Evolutionary conservation across 2,329 filamentous ascomycete species (phyloP).

Genomic region (Emericellopsis atlantica): DNA sequence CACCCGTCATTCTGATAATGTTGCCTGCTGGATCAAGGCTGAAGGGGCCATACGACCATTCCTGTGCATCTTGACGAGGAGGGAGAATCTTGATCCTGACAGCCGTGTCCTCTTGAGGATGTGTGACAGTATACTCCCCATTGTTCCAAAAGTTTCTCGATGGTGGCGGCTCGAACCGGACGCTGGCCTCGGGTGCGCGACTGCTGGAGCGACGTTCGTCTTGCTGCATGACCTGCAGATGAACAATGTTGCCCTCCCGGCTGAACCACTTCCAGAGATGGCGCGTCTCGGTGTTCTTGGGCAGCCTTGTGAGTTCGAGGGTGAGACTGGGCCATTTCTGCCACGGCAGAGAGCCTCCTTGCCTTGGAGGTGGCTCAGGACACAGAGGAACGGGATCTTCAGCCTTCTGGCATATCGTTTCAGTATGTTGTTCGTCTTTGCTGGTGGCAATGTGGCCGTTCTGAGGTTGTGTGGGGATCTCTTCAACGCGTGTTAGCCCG

Average conservation of each 20-base stretch:
- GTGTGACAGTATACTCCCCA: conserved; percentile 12
- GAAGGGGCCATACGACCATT: no score
- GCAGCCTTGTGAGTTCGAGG: conserved; percentile 1
- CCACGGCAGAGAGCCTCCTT: not conserved
- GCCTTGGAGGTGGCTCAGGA: no score
- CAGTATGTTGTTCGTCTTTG: no score
- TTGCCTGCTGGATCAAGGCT: no score
- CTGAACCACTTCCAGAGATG: conserved; percentile 40
- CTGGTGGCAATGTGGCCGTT: no score
- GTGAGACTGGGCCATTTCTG: not conserved
- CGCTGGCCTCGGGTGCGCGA: conserved; percentile 18
- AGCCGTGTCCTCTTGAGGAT: conserved; percentile 3
- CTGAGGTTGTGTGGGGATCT: no score
- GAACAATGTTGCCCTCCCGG: conserved; percentile 36
- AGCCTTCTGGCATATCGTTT: no score
- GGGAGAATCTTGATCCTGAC: no score
- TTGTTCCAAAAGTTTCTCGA: conserved; percentile 35
- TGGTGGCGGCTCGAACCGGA: conserved; percentile 49
- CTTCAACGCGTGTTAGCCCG: no score
- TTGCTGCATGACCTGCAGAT: conserved; percentile 13
- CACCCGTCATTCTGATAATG: no score
- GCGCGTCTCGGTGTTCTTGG: conserved; percentile 13
- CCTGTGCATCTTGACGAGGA: no score
- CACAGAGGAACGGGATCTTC: no score
- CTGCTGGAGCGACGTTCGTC: conserved; percentile 2